Conservation (phyloP, 1,139 yeast species). For the Blastobotrys raffinosifermentans region DNA sequence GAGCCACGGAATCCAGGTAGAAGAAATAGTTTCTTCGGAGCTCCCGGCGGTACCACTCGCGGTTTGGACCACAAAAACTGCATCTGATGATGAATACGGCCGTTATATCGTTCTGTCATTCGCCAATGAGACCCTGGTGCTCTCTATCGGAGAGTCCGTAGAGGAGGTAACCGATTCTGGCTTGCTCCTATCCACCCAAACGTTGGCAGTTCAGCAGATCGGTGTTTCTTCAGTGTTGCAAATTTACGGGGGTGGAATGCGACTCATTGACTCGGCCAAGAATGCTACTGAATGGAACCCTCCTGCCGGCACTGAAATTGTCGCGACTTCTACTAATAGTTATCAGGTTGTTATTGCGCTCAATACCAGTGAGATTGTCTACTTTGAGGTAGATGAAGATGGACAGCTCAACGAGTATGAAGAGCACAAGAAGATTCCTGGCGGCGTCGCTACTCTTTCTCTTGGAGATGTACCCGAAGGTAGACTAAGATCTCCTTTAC, state of each 20-base stretch:
- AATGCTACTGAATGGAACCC: slow-evolving; percentile 68
- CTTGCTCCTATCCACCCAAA: slow-evolving; percentile 49
- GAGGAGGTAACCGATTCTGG: slow-evolving; percentile 70
- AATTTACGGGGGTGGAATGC: slow-evolving; percentile 65
- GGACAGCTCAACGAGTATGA: slow-evolving; percentile 70
- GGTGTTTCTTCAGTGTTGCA: slow-evolving; percentile 65
- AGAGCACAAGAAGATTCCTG: slow-evolving; percentile 50
- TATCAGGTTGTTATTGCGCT: slow-evolving; percentile 67
- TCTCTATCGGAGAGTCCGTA: slow-evolving; percentile 65
- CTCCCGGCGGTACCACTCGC: slow-evolving; percentile 58
- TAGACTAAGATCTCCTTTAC: slow-evolving; percentile 46
- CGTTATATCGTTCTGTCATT: slow-evolving; percentile 65
- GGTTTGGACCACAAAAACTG: slow-evolving; percentile 55
- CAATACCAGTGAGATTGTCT: slow-evolving; percentile 68
- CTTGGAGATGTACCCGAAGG: slow-evolving; percentile 51
- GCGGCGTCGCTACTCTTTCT: slow-evolving; percentile 46
- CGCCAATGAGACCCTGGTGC: slow-evolving; percentile 60
- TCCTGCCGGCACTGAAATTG: slow-evolving; percentile 61
- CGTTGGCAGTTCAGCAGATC: slow-evolving; percentile 66
- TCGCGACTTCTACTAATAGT: slow-evolving; percentile 55
- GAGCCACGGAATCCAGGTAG: slow-evolving; percentile 55
- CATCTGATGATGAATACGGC: slow-evolving; percentile 45
- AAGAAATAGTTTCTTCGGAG: slow-evolving; percentile 63
- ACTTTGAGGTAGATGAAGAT: slow-evolving; percentile 68
- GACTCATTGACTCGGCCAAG: slow-evolving; percentile 46